Conservation (phyloP, 2,329 filamentous ascomycete species). For the Aquanectria penicillioides region DNA sequence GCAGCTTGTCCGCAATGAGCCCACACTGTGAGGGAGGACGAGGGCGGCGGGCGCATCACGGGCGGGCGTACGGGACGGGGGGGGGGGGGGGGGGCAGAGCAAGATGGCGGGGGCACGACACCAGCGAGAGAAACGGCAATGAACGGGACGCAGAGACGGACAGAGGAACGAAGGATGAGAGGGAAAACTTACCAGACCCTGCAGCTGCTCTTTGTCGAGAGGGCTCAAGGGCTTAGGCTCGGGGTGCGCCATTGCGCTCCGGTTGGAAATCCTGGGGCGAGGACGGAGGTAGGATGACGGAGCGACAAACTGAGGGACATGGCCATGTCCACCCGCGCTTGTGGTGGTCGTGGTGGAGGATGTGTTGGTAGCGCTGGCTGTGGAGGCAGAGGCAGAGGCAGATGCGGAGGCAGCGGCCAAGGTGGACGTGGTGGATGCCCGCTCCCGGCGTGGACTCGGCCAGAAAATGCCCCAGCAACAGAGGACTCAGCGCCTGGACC, state of each 20-base stretch:
- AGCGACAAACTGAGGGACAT: slow-evolving; percentile 66
- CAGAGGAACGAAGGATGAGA: slow-evolving; percentile 12
- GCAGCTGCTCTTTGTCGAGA: slow-evolving; percentile 80
- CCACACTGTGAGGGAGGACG: slow-evolving; percentile 5
- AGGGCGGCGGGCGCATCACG: slow-evolving; percentile 22
- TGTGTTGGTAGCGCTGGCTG: slow-evolving; percentile 29
- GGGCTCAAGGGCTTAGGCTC: slow-evolving; percentile 61
- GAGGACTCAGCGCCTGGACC: not conserved
- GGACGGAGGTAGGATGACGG: slow-evolving; percentile 67
- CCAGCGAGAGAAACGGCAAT: not conserved
- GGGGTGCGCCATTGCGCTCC: slow-evolving; percentile 49
- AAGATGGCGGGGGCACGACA: not conserved
- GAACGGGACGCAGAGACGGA: not conserved
- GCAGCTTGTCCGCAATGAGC: slow-evolving; percentile 23
- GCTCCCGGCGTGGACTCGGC: slow-evolving; percentile 19
- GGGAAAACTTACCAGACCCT: slow-evolving; percentile 73
- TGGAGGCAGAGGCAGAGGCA: slow-evolving; percentile 33
- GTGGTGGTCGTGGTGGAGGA: slow-evolving; percentile 33
- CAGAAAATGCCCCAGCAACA: not conserved
- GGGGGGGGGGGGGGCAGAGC: slow-evolving; percentile 4
- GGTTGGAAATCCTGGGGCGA: slow-evolving; percentile 49
- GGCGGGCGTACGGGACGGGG: slow-evolving; percentile 29
- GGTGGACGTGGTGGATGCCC: slow-evolving; percentile 31
- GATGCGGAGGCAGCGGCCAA: slow-evolving; percentile 20
- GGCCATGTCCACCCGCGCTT: slow-evolving; percentile 35